These are phyloP conservation scores for Backusella sp. DNA, from an alignment of 192 early-diverging fungal genomes.

Conservation along the genomic window DNA sequence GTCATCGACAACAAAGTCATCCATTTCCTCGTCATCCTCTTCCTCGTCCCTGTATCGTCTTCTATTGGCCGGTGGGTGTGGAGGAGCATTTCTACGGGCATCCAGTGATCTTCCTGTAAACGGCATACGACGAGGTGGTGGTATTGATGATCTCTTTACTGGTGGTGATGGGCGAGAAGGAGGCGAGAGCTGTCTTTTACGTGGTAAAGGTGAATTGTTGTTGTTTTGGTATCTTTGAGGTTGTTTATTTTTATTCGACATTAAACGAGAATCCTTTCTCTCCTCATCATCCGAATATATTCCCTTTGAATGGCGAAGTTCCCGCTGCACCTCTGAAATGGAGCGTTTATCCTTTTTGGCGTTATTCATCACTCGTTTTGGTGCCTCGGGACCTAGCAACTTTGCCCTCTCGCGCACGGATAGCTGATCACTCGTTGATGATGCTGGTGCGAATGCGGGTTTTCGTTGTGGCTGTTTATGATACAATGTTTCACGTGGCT, in stretches of 20 bases:
- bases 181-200: not conserved
- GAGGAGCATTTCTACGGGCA: not conserved
- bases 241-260: not conserved
- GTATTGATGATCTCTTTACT: not conserved
- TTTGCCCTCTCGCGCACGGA: constrained; percentile 32
- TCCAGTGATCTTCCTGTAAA: constrained; percentile 15
- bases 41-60: constrained; percentile 25
- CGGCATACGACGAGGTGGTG: constrained; percentile 23
- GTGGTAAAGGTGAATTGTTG: constrained; percentile 9
- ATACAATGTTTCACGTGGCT: constrained; percentile 15
- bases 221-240: not conserved
- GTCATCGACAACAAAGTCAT: constrained; percentile 33
- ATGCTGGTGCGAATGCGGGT: not conserved
- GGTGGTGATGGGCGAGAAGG: not conserved
- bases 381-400: constrained; percentile 22
- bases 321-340: constrained; percentile 31
- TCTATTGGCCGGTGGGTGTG: not conserved
- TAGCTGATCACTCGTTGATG: not conserved
- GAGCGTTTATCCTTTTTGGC: constrained; percentile 30
- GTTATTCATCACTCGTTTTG: constrained; percentile 17
- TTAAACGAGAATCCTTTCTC: not conserved
- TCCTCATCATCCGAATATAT: constrained; percentile 8
- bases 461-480: constrained; percentile 1
- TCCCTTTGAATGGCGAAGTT: constrained; percentile 15
- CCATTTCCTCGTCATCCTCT: constrained; percentile 33